Percentiles rank a stretch among this genome's conserved stretches.
Conservation (phyloP, 371 early-diverging fungal genomes). For the Funneliformis caledonium region DNA sequence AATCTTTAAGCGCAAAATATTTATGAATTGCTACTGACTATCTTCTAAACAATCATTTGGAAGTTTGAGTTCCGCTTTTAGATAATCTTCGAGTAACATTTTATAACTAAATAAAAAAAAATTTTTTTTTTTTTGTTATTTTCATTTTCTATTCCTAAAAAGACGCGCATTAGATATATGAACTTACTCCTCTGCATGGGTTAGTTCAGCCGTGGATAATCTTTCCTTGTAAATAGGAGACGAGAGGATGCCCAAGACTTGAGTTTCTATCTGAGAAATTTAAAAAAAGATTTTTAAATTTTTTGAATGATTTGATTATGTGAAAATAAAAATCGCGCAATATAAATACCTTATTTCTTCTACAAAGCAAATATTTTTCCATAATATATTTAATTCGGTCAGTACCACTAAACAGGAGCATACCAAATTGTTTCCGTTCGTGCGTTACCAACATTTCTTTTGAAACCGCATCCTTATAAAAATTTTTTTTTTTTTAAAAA, state of each 20-base stretch:
- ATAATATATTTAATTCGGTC: slow-evolving; percentile 3
- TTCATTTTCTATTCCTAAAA: neutral
- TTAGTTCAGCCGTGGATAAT: neutral
- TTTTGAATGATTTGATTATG: neutral
- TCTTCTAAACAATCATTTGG: neutral
- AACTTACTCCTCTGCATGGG: neutral
- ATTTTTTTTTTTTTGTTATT: no score
- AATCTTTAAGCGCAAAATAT: neutral
- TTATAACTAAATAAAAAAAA: neutral
- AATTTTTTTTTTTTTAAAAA: neutral
- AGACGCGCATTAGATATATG: neutral
- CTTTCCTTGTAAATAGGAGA: neutral
- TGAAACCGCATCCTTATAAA: neutral
- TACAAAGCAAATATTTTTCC: neutral
- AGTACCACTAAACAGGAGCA: neutral
- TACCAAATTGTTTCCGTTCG: neutral
- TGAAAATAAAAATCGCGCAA: neutral
- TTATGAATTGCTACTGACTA: neutral
- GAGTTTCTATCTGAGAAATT: neutral
- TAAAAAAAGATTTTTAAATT: neutral
- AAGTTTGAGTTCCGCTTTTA: neutral
- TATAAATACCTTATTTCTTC: neutral
- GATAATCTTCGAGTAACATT: neutral
- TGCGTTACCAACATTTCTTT: neutral
- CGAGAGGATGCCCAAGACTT: neutral